Evolutionary conservation across 768 basidiomycete genomes (phyloP), one percentile per base, ranked within the genome.

Genomic region (Leccinum uliginosum): DNA sequence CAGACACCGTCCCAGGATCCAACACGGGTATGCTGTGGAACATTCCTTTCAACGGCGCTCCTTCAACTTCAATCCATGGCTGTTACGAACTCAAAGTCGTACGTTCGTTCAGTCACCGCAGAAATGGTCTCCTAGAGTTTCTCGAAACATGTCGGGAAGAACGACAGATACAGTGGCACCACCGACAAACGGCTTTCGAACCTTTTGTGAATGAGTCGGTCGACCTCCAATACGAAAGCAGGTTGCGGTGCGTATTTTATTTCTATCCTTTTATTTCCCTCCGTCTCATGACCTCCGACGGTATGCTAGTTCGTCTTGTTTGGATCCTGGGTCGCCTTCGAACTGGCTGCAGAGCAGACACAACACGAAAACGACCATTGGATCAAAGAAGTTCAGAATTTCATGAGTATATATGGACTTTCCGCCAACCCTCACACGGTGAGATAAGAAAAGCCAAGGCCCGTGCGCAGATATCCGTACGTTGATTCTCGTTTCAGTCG

Each of bases 351-450:
- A 11, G 71, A 75, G 34, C 66, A 74, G 51, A 88, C 86, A 2
- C 80, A 83, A 55, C 59, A 80, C 14, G 86, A 88, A 51, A 88
- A 87, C 9, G 81, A 80, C n/a, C 66, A 74, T 32, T 85, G 85
- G 82, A 73, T 71, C 29, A 73, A 76, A 58, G 75, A 74, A 51
- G 69, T 85, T n/a, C 49, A 46, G n/a, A 61, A 52, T 0, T 61
- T 59, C 43, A 54, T 63, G 55, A 55, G 62, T 50, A 50, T 62
- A n/a, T n/a, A 5, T 69, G 58, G 67, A 59, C 62, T 6, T 65
- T 70, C 19, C 64, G 62, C 11, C 49, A 61, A 29, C 61, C 59
- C 1, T 46, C 55, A 1, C 10, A 12, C 5, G 68, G 68, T 0
- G 64, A 64, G 50, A 43, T 66, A 2, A 57, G 63, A 46, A 59